Conservation (phyloP, 202 grass and related monocot species). For the Setaria italica region DNA sequence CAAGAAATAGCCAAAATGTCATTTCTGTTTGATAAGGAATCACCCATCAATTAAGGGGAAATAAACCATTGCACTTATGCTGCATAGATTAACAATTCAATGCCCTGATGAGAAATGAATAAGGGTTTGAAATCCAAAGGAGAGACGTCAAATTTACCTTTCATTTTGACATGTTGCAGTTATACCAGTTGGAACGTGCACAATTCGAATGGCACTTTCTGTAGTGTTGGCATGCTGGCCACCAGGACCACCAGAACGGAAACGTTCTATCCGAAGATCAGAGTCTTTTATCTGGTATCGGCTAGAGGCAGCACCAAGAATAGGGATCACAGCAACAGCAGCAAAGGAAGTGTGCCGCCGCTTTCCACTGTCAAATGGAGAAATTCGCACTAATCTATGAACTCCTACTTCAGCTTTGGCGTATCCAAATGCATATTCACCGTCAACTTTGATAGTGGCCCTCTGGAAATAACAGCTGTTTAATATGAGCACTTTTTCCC, state of each 20-base stretch:
- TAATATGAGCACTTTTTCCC: background rate
- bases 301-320: slow-evolving; percentile 70
- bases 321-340: slow-evolving; percentile 94
- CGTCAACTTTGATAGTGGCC: slow-evolving; percentile 89
- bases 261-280: slow-evolving; percentile 89
- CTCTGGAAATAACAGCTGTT: slow-evolving; percentile 60
- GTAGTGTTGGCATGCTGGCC: slow-evolving; percentile 96
- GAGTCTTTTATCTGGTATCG: slow-evolving; percentile 92
- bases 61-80: slow-evolving; percentile 4
- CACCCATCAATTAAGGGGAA: slow-evolving; percentile 12
- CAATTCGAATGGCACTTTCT: slow-evolving; percentile 96
- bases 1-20: background rate
- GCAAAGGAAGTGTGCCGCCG: slow-evolving; percentile 94
- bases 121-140: slow-evolving; percentile 29
- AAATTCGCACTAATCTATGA: slow-evolving; percentile 91
- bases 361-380: slow-evolving; percentile 93
- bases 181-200: slow-evolving; percentile 93
- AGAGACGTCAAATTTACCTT: slow-evolving; percentile 65
- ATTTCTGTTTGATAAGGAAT: slow-evolving; percentile 41
- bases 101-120: background rate
- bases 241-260: slow-evolving; percentile 83
- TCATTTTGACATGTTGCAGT: slow-evolving; percentile 93
- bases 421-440: slow-evolving; percentile 93
- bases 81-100: background rate
- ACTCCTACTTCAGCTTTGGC: slow-evolving; percentile 92